Base-by-base conservation (phyloP, 768 basidiomycete genomes). In the Sarcomyxa edulis region DNA sequence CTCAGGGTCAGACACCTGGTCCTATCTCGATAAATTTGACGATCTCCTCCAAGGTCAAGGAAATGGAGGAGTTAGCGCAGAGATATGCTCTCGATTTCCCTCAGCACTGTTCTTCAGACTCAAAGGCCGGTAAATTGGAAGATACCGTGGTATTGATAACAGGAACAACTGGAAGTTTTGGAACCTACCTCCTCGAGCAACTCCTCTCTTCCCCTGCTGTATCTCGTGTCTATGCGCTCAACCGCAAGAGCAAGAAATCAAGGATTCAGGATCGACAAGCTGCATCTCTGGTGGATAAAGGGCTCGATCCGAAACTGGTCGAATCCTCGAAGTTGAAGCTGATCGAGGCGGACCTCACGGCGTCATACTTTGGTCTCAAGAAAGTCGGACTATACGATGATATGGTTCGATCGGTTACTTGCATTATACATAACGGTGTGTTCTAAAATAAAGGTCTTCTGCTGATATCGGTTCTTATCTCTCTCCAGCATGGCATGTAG, bases 131-230 rank as follows among this genome's bases (percentile, higher is more conserved):
- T 7, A 7, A 2, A 0, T 18, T 19, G 15, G 21, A 43, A 15
- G n/a, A n/a, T n/a, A n/a, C n/a, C n/a, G 32, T 44, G 3, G 42
- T 67, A 25, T 44, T 66, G 20, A 38, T 64, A 19, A 67, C 62
- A 1, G 64, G 62, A 0, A 65, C 58, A 10, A 65, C 60, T 4
- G 60, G 61, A 3, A 46, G 51, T 3, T 41, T 68, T n/a, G 66
- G 65, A 7, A 48, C 50, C 1, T 45, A 53, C 28, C 18, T 64
- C 8, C 44, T 68, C 7, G 50, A 49, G 5, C 41, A 42, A 7
- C 49, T 65, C 19, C 40, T 61, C 22, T 19, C 19, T 5, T 24
- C 32, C 7, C 29, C 43, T 3, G 35, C 37, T 2, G 39, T 61
- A 6, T 23, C 42, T 4, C 37, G 20, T 18, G 49, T 68, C 4